Percentiles rank a stretch among this genome's conserved stretches.
These are phyloP conservation scores for Cystoisospora suis DNA, from an alignment of 169 alveolate genomes.

Conservation along the genomic window DNA sequence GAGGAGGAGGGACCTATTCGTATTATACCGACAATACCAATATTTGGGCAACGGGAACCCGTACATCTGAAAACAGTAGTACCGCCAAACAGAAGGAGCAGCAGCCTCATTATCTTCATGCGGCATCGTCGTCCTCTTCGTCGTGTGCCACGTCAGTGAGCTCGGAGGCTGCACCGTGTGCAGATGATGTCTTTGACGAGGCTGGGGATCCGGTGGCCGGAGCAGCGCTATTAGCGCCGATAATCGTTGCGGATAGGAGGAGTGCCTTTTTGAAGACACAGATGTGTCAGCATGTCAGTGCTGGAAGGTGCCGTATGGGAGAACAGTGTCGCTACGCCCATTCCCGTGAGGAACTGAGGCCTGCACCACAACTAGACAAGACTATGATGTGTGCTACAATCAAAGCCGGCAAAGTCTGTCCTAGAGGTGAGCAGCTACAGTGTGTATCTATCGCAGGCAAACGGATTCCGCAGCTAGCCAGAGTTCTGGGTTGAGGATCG, in stretches of 20 bases:
- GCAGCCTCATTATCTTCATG: too few species aligned
- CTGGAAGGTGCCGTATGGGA: constrained; percentile 71
- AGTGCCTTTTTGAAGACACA: constrained; percentile 68
- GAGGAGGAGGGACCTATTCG: too few species aligned
- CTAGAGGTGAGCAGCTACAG: constrained; percentile 37
- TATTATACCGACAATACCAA: too few species aligned
- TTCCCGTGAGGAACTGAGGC: constrained; percentile 66
- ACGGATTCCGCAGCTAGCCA: neutral
- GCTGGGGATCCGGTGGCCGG: too few species aligned
- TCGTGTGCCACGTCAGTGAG: too few species aligned
- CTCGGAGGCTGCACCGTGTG: too few species aligned
- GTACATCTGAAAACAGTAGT: too few species aligned
- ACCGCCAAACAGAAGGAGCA: too few species aligned
- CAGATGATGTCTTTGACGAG: too few species aligned
- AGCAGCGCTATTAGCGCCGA: constrained; percentile 14
- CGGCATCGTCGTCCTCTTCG: too few species aligned
- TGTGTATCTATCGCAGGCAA: neutral
- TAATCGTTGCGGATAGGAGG: constrained; percentile 53
- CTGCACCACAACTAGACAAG: constrained; percentile 46
- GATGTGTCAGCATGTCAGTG: constrained; percentile 66
- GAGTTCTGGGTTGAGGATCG: neutral
- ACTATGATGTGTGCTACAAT: constrained; percentile 50
- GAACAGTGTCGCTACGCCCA: constrained; percentile 72
- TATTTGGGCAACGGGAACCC: too few species aligned
- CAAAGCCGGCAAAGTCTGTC: constrained; percentile 45